Conservation (phyloP, 164 flowering plant genomes). For the Euptelea pleiosperma region DNA sequence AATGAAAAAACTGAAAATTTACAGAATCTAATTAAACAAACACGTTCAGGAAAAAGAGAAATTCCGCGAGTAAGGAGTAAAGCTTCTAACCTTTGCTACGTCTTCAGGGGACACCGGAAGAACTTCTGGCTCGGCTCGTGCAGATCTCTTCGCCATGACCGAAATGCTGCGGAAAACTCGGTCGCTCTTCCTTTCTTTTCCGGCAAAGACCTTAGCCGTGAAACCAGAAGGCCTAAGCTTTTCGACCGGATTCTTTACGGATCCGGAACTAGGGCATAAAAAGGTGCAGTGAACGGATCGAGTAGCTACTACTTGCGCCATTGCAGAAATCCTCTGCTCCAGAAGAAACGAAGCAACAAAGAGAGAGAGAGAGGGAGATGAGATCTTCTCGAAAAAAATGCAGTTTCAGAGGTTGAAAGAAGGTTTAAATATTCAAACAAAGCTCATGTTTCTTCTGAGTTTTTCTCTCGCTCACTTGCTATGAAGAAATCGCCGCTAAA, state of each 20-base stretch:
- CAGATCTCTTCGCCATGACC: conserved; percentile 21
- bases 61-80: no score
- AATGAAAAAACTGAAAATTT: no score
- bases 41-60: background rate
- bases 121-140: conserved; percentile 13
- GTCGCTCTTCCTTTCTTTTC: background rate
- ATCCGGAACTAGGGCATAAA: conserved; percentile 8
- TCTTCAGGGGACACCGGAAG: conserved; percentile 29
- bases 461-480: background rate
- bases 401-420: no score
- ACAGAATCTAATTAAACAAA: no score
- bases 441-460: background rate
- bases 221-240: conserved; percentile 16
- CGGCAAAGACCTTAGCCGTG: conserved; percentile 6
- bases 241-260: conserved; percentile 6
- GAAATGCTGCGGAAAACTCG: background rate
- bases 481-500: conserved; percentile 17
- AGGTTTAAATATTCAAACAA: no score
- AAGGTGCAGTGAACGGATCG: conserved; percentile 20
- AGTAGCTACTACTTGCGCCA: conserved; percentile 27
- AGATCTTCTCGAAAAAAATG: no score
- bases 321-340: no score
- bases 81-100: conserved; percentile 16
- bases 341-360: background rate
- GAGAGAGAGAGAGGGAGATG: no score